Evolutionary conservation across 2,329 filamentous ascomycete genomes (phyloP).

Genomic region (Diaporthe citriasiana): DNA sequence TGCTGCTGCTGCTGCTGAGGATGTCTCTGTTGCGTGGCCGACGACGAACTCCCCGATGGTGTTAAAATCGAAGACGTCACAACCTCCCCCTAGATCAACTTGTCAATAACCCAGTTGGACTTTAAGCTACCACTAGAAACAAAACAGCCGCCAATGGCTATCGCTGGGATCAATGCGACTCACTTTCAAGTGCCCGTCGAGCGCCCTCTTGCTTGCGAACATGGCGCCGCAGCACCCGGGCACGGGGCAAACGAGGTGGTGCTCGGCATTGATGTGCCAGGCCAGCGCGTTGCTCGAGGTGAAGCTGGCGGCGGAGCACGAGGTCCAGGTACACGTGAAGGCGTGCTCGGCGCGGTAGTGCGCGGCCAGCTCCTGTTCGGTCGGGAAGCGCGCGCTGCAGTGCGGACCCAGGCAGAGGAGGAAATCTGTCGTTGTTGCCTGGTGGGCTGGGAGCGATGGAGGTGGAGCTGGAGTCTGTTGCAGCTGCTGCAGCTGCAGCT

Average conservation of each 20-base stretch:
- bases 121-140: not conserved
- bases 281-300: slow-evolving; percentile 55
- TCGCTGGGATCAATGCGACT: not conserved
- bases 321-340: slow-evolving; percentile 57
- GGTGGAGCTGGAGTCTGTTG: not conserved
- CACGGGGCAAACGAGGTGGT: slow-evolving; percentile 59
- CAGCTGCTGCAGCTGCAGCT: not conserved
- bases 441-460: not conserved
- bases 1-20: not conserved
- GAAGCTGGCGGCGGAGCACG: slow-evolving; percentile 55
- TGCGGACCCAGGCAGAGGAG: slow-evolving; percentile 36
- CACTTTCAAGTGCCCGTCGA: slow-evolving; percentile 55
- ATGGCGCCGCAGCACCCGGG: slow-evolving; percentile 55
- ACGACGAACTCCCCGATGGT: not conserved
- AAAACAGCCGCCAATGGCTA: not conserved
- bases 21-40: not conserved
- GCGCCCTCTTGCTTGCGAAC: slow-evolving; percentile 52
- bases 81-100: not conserved
- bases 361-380: slow-evolving; percentile 26
- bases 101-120: not conserved
- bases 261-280: slow-evolving; percentile 60
- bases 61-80: not conserved
- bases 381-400: slow-evolving; percentile 37
- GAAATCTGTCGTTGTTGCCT: slow-evolving; percentile 6
- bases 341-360: slow-evolving; percentile 49